Evolutionary conservation across 164 flowering plant genomes (phyloP), one percentile per base, ranked within the genome.

Genomic region (Cinnamomum micranthum): DNA sequence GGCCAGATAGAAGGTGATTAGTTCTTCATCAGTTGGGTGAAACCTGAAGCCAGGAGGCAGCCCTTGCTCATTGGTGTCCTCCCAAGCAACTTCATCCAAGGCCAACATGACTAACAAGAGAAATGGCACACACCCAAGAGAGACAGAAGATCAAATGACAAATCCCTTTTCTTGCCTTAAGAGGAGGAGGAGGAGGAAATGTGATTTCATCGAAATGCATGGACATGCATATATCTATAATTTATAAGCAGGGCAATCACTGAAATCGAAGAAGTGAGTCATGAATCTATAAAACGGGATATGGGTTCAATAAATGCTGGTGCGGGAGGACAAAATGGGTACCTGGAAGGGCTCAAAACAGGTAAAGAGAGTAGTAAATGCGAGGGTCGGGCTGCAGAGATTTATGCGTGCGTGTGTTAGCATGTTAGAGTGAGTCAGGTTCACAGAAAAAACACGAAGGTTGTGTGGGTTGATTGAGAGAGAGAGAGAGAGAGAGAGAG

Each of bases 21-120:
- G 93, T 77, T 93, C 98, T 79, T 93, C 96, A 77, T 93, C 98
- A 22, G 98, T 93, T 1, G 98, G 98, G 72, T 93, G 98, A 68
- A 93, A 93, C 74, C 98, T 86, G 71, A 91, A 93, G 23, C 98
- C 98, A 3, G 98, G 98, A 24, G 96, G 96, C 81, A 90, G 77
- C 1, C 90, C 90, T 70, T 85, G 85, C 70, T 88, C 86, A 59
- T 83, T 83, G 1, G 72, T 55, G 15, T 86, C 90, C 47, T 79
- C 85, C 50, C 84, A 76, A 2, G 35, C 73, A 6, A 89, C 77
- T 68, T 91, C 93, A 76, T 83, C 25, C 67, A 89, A 15, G 15
- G 47, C 70, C 59, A 3, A 86, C 75, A 17, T 86, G 87, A 71
- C 86, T 90, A 55, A 55, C n/a, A 17, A 55, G 20, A 55, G 60